Base-by-base conservation (phyloP, 441 rosid species). In the Erodium moschatum region DNA sequence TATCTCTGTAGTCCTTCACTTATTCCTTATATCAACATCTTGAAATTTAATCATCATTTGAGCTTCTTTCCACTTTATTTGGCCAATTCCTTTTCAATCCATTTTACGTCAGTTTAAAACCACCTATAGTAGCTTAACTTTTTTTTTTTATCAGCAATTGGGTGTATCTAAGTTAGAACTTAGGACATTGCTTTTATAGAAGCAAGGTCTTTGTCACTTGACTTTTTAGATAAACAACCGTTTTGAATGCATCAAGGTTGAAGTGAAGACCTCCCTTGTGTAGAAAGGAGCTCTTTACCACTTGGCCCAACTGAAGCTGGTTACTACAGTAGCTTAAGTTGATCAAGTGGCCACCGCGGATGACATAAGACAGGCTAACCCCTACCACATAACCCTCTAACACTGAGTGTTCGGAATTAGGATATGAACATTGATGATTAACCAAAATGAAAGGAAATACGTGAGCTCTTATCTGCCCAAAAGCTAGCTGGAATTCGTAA, bases 1-100 rank as follows among this genome's bases (percentile, higher is more conserved):
- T 75, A 46, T 31, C 19, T 40, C 46, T 68, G 50, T 20, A 71
- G 66, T 70, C 13, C 29, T 20, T 72, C 18, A 20, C 48, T 15
- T 19, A 21, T 64, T 38, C 18, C 31, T 40, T 69, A 20, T 9
- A 0, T 19, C 63, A 19, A 58, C 63, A 58, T 58, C 31, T 58
- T 58, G 63, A 20, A 58, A 8, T 19, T 19, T 20, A 12, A 58
- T 20, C 13, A 27, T 58, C 15, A 11, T 62, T 62, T 12, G 12
- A 35, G 1, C n/a, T 21, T 69, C 7, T 21, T 46, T 24, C 54
- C 50, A 10, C 9, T 66, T 18, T 13, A 54, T 44, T 42, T 42
- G 3, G 13, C 31, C 29, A 40, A 44, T 19, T 44, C 16, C 38
- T 16, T 19, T 16, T 50, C 10, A 4, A 20, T 38, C 1, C 3